Percentiles rank a stretch among this genome's conserved stretches.
Evolutionary conservation across 495 filamentous ascomycete species (phyloP).

Genomic region (Aspergillus kassunensis): DNA sequence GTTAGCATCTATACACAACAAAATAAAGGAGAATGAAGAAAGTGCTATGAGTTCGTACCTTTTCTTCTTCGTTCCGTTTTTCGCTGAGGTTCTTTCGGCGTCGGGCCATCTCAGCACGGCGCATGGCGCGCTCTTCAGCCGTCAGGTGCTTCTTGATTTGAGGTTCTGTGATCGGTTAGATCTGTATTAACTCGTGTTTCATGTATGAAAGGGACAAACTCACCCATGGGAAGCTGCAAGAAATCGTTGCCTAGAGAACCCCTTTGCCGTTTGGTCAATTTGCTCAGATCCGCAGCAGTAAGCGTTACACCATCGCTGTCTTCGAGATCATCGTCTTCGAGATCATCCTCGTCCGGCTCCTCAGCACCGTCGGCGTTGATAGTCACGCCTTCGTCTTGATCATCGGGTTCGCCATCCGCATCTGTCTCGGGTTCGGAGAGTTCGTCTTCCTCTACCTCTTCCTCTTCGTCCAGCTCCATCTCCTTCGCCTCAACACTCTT

Average conservation of each 20-base stretch:
- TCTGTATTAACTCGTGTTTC: neutral
- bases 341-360: conserved; percentile 56
- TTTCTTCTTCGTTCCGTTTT: conserved; percentile 98
- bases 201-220: conserved; percentile 2
- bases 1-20: conserved; percentile 6
- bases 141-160: conserved; percentile 91
- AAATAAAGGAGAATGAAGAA: too few relatives aligned
- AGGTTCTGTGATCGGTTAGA: conserved; percentile 59
- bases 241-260: conserved; percentile 67
- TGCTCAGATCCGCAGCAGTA: conserved; percentile 59
- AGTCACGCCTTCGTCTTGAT: conserved; percentile 44
- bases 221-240: conserved; percentile 83
- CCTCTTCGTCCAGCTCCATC: conserved; percentile 51
- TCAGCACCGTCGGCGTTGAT: conserved; percentile 38
- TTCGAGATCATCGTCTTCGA: conserved; percentile 59
- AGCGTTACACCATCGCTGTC: conserved; percentile 55
- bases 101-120: conserved; percentile 92
- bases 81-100: conserved; percentile 94
- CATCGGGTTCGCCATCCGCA: conserved; percentile 49
- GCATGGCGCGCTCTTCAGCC: conserved; percentile 92
- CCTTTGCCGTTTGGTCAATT: conserved; percentile 84
- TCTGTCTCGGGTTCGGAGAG: conserved; percentile 46
- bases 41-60: conserved; percentile 62
- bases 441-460: conserved; percentile 55
- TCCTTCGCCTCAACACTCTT: conserved; percentile 59